Base-by-base conservation (phyloP, 176 grass and related monocot genomes). In the Oryza coarctata region DNA sequence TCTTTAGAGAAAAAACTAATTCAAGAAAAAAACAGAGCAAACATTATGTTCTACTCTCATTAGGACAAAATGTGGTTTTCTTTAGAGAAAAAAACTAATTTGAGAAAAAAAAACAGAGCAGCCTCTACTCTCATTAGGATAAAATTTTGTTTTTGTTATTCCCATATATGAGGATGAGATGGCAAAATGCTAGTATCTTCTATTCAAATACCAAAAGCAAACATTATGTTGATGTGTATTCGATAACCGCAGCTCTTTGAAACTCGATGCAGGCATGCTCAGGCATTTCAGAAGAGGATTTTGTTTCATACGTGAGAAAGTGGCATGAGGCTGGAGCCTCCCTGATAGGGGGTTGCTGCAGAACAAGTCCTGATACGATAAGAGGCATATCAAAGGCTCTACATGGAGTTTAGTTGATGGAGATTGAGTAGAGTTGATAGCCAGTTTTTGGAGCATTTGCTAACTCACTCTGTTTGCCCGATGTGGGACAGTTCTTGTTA, bases 251-350 rank as follows among this genome's bases (percentile, higher is more conserved):
- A 80, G n/a, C 18, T 67, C 28, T 49, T 79, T 13, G 27, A 34
- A 87, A 74, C 36, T 88, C 20, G 33, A 7, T 76, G 74, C 82
- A 94, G 88, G 72, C 36, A 70, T 88, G 76, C 31, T 79, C 43
- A 27, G 82, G 77, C 65, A 75, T 79, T 83, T 63, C 85, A 80
- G 80, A 86, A 11, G 88, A 94, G 78, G 92, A 90, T 86, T 94
- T 90, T 68, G 83, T 90, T 39, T 86, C 92, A 12, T 90, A 68
- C 30, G 92, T 94, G 66, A 79, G 40, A 34, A 88, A 71, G 76
- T 94, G 92, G 91, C 88, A 88, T 73, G 75, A 94, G 74, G 88
- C 92, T 76, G 92, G 92, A 77, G 92, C 88, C 65, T 90, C 85
- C 29, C 85, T 94, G 63, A 90, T 94, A 76, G 92, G 92, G 6